Evolutionary conservation across 345 rosid species (phyloP).

Genomic region (Clausena lansium): DNA sequence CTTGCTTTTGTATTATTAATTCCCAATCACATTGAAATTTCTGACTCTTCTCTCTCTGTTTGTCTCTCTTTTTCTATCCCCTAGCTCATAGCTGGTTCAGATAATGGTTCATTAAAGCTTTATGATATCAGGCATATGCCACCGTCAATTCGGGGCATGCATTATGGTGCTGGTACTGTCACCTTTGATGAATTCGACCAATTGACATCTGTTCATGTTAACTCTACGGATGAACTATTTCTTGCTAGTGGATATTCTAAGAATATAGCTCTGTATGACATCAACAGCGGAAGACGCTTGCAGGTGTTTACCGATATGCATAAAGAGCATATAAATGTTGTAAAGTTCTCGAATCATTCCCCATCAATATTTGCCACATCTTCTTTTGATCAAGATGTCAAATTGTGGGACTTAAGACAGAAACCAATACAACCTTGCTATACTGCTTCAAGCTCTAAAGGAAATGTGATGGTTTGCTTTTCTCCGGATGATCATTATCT

Average conservation of each 20-base stretch:
- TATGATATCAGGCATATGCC: constrained; percentile 61
- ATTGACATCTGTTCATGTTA: constrained; percentile 88
- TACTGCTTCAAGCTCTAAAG: constrained; percentile 71
- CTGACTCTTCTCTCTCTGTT: constrained; percentile 4
- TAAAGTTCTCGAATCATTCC: constrained; percentile 85
- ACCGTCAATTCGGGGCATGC: constrained; percentile 30
- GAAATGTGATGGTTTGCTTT: constrained; percentile 99
- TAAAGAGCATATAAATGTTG: constrained; percentile 87
- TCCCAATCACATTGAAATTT: constrained; percentile 1
- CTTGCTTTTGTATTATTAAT: background rate
- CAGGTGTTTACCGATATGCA: constrained; percentile 87
- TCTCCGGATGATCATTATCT: constrained; percentile 98
- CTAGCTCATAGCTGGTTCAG: constrained; percentile 97
- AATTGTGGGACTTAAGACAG: constrained; percentile 91
- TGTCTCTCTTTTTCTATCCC: constrained; percentile 9
- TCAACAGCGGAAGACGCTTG: constrained; percentile 63
- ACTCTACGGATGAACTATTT: constrained; percentile 80
- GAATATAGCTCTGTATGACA: constrained; percentile 83
- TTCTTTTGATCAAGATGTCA: constrained; percentile 88
- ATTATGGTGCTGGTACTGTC: constrained; percentile 37
- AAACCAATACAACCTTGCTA: constrained; percentile 76
- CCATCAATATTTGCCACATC: constrained; percentile 91
- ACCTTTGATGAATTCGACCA: constrained; percentile 89
- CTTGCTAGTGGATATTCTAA: constrained; percentile 94
- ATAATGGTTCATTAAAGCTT: constrained; percentile 79